These are phyloP conservation scores for Nigrospora sphaerica DNA, from an alignment of 2,329 filamentous ascomycete species.

Conservation along the genomic window DNA sequence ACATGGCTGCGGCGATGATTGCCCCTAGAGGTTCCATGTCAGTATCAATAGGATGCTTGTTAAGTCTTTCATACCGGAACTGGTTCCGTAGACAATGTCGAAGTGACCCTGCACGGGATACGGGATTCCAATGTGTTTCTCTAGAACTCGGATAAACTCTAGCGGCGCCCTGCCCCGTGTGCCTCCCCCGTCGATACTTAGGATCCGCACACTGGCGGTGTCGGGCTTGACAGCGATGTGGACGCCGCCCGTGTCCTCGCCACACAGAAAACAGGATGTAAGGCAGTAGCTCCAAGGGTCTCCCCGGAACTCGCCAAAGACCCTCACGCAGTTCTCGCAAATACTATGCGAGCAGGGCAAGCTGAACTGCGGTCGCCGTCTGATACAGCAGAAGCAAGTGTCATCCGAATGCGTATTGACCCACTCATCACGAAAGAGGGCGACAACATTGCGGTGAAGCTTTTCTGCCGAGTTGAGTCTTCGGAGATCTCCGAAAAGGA, in stretches of 20 bases:
- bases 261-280: conserved; percentile 19
- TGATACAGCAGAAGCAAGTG: conserved; percentile 21
- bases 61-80: conserved; percentile 10
- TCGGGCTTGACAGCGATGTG: conserved; percentile 19
- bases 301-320: conserved; percentile 14
- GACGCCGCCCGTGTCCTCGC: conserved; percentile 8
- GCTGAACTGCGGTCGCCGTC: conserved; percentile 15
- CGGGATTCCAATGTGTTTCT: conserved; percentile 8
- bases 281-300: conserved; percentile 16
- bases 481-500: neutral
- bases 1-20: neutral
- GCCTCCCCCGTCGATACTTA: conserved; percentile 28
- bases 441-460: neutral
- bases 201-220: conserved; percentile 21
- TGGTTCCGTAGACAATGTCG: conserved; percentile 14
- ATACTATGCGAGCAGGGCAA: conserved; percentile 24
- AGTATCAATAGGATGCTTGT: neutral
- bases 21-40: neutral
- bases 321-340: conserved; percentile 23
- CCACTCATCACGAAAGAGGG: conserved; percentile 1
- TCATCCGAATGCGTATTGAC: conserved; percentile 10
- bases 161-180: conserved; percentile 15
- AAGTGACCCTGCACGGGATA: conserved; percentile 15
- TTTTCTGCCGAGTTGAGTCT: neutral
- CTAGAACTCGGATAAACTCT: conserved; percentile 11